Base-by-base conservation (phyloP, 257 asterid species). In the Agastache rugosa region DNA sequence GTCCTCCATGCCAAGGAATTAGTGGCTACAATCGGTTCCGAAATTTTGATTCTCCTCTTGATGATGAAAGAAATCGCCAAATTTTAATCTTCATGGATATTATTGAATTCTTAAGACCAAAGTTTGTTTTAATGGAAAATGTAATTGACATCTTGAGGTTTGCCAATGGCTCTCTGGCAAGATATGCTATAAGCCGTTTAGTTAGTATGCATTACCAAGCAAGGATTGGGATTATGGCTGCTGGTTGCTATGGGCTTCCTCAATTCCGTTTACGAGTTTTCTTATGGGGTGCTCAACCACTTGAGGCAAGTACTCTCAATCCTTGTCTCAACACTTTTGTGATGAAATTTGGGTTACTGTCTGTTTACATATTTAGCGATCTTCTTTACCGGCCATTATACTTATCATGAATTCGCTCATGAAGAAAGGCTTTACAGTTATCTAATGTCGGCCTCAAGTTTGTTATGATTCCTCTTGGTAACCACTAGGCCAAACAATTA, bases 1-100 rank as follows among this genome's bases (percentile, higher is more conserved):
- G 89, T 51, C 89, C 87, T 29, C 89, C 89, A 56, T 86, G 90
- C 70, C 88, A 84, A 78, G 88, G 91, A 75, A 82, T 86, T 50
- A 86, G 91, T 78, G 91, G 91, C 69, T 82, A 67, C 80, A 86
- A 86, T 72, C 82, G 91, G 37, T 84, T 77, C 67, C 83, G 91
- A 77, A 79, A 86, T 77, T 22, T 59, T 65, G 81, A 77, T 70
- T 73, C 85, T 56, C 87, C 88, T n/a, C 87, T 86, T 61, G 83
- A 82, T 14, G 88, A 83, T 67, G 83, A 78, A 74, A 81, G 78
- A 67, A 85, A 85, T 75, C 80, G 65, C 20, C 90, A 81, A 64
- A 78, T 84, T 60, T 23, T 79, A 58, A 72, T 82, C 66, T 86
- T 79, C 83, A 84, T 82, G 88, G 87, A 86, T 55, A 84, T 80